Base-by-base conservation (phyloP, 2,329 filamentous ascomycete species). In the Chaetomium strumarium region DNA sequence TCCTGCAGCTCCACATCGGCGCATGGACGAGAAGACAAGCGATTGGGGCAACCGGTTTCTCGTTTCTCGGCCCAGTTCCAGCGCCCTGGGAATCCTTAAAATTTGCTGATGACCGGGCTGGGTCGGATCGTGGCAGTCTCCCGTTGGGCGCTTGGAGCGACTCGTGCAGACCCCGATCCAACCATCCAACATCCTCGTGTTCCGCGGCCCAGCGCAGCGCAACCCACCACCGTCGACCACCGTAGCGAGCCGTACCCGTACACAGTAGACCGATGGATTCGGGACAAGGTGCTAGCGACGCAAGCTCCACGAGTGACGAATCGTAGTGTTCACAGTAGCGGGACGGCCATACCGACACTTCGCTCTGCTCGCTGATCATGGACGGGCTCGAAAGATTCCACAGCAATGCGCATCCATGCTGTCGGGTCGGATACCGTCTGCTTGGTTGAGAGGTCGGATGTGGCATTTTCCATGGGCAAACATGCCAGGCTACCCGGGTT, bases 121-220 rank as follows among this genome's bases (percentile, higher is more conserved):
- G 19, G 9, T 19, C 39, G 24, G 39, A 49, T 56, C 54, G 54
- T 56, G 54, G 54, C 54, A 46, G 40, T 17, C 20, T 51, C 38
- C 30, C 30, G 51, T 53, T 56, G 54, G 54, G 33, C 20, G 34
- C 3, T 5, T 9, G 17, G 14, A 19, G 10, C 34, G 34, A 10
- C 34, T 24, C 36, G 34, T 41, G 36, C 37, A 39, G 24, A n/a
- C 20, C 29, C 37, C 36, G 37, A 17, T n/a, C n/a, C n/a, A n/a
- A n/a, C n/a, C n/a, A 5, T 41, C 30, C 30, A 30, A 24, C 20
- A 40, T 42, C n/a, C 39, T 24, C 39, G 33, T 39, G 16, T 19
- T 34, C 19, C n/a, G 24, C 24, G 24, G 24, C 24, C 24, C 24
- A 24, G 24, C 7, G 24, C 24, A 24, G 24, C 4, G 7, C 24